These are phyloP conservation scores for Ceratocystis cubensis DNA, from an alignment of 2,329 filamentous ascomycete genomes.

Conservation along the genomic window DNA sequence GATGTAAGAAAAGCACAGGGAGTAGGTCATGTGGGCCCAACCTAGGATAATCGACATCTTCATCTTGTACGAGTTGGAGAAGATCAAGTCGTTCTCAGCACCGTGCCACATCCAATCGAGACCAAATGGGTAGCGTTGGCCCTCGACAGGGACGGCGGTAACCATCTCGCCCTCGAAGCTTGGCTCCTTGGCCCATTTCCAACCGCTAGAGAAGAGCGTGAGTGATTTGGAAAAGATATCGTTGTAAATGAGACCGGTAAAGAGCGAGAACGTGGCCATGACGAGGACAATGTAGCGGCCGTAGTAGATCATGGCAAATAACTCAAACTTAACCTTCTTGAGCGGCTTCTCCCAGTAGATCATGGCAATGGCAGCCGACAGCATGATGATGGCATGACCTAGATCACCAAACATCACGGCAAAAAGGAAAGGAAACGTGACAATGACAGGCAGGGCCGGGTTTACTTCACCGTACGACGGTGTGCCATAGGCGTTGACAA, in stretches of 20 bases:
- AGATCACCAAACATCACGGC: constrained; percentile 99
- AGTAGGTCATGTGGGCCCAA: constrained; percentile 99
- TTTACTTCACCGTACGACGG: constrained; percentile 97
- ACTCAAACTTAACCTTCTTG: constrained; percentile 82
- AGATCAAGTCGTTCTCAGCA: constrained; percentile 86
- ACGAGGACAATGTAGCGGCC: constrained; percentile 96
- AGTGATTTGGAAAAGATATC: constrained; percentile 92
- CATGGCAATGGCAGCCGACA: constrained; percentile 72
- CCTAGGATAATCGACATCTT: constrained; percentile 97
- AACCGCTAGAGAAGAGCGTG: constrained; percentile 77
- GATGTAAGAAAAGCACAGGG: constrained; percentile 79
- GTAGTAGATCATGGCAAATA: constrained; percentile 98
- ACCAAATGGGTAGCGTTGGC: constrained; percentile 88
- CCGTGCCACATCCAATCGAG: constrained; percentile 95
- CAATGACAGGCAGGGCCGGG: constrained; percentile 83
- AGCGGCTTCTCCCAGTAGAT: constrained; percentile 92
- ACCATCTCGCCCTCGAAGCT: constrained; percentile 48
- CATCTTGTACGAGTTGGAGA: constrained; percentile 99
- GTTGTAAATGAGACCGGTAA: constrained; percentile 95
- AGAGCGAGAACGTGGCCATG: constrained; percentile 96
- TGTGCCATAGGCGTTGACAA: constrained; percentile 96
- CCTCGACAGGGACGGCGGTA: constrained; percentile 52
- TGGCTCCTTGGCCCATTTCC: constrained; percentile 62
- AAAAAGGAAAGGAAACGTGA: constrained; percentile 98
- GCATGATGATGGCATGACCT: constrained; percentile 85